Percentiles rank a stretch among this genome's conserved stretches.
Conservation (phyloP, 2,329 filamentous ascomycete genomes). For the Paraphoma chrysanthemicola region DNA sequence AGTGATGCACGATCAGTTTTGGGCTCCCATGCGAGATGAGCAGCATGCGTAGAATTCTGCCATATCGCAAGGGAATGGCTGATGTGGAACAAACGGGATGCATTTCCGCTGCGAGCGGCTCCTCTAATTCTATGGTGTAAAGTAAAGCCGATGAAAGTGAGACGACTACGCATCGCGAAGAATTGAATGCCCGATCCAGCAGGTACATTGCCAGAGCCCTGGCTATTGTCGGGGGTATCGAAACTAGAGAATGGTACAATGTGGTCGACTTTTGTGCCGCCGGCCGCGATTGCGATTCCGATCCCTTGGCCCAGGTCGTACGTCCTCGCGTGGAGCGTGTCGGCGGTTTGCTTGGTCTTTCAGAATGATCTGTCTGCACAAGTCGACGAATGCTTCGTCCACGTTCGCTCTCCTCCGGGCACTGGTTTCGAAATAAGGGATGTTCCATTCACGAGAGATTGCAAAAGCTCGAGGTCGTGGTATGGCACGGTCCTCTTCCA, state of each 20-base stretch:
- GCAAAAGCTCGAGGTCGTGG: slow-evolving; percentile 80
- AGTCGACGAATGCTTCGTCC: slow-evolving; percentile 85
- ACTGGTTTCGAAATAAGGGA: slow-evolving; percentile 90
- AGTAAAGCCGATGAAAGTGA: slow-evolving; percentile 8
- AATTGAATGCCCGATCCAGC: slow-evolving; percentile 30
- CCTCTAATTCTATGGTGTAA: slow-evolving; percentile 29
- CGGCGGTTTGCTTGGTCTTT: slow-evolving; percentile 65
- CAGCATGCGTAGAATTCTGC: background rate
- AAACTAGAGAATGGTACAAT: slow-evolving; percentile 38
- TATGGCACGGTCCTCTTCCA: slow-evolving; percentile 84
- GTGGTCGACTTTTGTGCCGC: slow-evolving; percentile 25
- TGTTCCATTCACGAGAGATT: slow-evolving; percentile 85
- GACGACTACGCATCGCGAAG: slow-evolving; percentile 6
- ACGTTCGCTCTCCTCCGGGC: slow-evolving; percentile 85
- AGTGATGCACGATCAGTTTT: background rate
- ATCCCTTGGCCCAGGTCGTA: slow-evolving; percentile 15
- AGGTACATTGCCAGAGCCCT: slow-evolving; percentile 22
- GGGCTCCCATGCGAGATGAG: background rate
- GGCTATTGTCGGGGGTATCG: slow-evolving; percentile 28
- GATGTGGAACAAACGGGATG: slow-evolving; percentile 16
- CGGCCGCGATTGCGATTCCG: slow-evolving; percentile 7
- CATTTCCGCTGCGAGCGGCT: slow-evolving; percentile 25
- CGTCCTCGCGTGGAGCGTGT: slow-evolving; percentile 21
- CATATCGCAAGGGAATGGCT: background rate
- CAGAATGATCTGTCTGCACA: slow-evolving; percentile 82